A percentile compares a stretch with the other conserved stretches of the same genome.
These are phyloP conservation scores for Salix brachista DNA, from an alignment of 345 rosid species.

Conservation along the genomic window DNA sequence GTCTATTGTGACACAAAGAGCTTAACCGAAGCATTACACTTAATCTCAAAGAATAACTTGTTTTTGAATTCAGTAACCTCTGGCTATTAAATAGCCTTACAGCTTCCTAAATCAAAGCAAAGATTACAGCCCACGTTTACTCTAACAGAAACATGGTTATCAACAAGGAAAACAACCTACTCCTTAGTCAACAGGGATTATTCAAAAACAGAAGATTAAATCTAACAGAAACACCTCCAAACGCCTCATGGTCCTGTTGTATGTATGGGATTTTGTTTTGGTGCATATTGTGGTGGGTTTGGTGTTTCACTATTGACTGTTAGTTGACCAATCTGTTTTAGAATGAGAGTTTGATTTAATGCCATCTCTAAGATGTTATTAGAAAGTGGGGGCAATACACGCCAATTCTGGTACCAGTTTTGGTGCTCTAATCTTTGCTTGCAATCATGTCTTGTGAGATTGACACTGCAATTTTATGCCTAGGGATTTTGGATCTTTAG, in stretches of 20 bases:
- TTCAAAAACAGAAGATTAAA: no score
- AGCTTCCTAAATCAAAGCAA: no score
- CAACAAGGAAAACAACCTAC: no score
- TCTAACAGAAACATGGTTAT: no score
- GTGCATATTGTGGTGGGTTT: not conserved
- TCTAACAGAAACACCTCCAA: no score
- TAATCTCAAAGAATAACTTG: no score
- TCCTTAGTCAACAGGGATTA: no score
- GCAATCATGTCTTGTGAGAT: not conserved
- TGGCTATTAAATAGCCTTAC: no score
- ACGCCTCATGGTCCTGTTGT: not conserved
- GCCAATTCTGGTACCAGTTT: not conserved
- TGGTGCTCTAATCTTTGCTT: not conserved
- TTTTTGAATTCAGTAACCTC: no score
- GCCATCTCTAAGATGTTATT: not conserved
- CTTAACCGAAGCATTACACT: no score
- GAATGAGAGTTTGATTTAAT: not conserved
- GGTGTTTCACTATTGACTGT: not conserved
- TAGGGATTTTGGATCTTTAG: not conserved
- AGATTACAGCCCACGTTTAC: no score
- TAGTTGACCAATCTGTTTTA: not conserved
- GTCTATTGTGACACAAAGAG: no score
- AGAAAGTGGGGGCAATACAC: not conserved
- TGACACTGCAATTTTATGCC: not conserved
- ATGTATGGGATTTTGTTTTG: not conserved